phyloP scores from a whole-genome alignment of 257 asterid genomes.

The Primulina tabacum region DNA sequence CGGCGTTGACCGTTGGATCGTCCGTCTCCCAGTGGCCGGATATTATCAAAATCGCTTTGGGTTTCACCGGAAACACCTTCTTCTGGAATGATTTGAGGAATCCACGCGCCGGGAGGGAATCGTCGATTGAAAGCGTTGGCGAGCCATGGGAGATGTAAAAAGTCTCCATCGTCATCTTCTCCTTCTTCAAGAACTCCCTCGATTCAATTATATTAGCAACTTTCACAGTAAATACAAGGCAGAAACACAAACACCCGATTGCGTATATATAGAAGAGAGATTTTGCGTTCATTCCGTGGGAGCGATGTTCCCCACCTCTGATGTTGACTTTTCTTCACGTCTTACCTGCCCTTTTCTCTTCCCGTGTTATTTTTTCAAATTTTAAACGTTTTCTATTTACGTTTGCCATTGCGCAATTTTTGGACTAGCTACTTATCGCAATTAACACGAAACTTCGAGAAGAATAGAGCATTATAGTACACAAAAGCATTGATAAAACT shows the following conservation, averaged over 20 bases:
- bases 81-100: constrained; percentile 47
- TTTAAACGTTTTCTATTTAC: no score
- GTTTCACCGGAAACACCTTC: constrained; percentile 31
- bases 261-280: not conserved
- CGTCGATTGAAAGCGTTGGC: constrained; percentile 57
- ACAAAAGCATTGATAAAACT: no score
- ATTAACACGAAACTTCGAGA: no score
- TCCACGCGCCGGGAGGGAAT: constrained; percentile 51
- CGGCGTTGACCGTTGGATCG: constrained; percentile 50
- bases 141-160: constrained; percentile 59
- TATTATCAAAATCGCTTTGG: constrained; percentile 43
- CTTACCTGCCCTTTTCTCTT: not conserved
- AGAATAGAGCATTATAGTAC: no score
- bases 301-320: not conserved
- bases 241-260: constrained; percentile 27
- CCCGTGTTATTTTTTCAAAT: no score
- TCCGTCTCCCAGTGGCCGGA: constrained; percentile 65
- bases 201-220: constrained; percentile 12
- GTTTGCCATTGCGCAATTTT: no score
- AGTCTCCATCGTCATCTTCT: constrained; percentile 33
- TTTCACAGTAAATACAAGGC: constrained; percentile 22
- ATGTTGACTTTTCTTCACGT: not conserved
- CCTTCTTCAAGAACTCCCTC: not conserved
- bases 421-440: no score
- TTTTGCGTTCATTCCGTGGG: not conserved